Base-by-base conservation (phyloP, 208 protist genomes). In the Trypanosoma theileri region DNA sequence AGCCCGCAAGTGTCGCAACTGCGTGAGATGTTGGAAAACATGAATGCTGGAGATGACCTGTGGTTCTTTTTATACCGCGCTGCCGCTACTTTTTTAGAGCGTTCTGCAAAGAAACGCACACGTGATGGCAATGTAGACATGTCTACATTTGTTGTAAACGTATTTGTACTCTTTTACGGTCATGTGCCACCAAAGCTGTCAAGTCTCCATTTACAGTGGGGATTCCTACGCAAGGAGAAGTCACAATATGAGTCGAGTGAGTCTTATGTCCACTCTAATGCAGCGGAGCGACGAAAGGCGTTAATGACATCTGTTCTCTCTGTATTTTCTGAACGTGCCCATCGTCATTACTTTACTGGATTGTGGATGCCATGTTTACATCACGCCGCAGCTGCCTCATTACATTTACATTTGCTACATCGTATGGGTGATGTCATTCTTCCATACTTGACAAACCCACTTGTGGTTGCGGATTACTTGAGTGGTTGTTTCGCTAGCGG, bases 391-490 rank as follows among this genome's bases (percentile, higher is more conserved):
- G 70, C 82, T 14, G 79, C 80, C 4, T 69, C 81, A 21, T 71
- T 94, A 13, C 88, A 95, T 58, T 60, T 95, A 24, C 87, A 93
- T 48, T 48, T 97, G n/a, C 78, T 97, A 48, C 71, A 95, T 63
- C 74, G 82, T n/a, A 79, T 95, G 4, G 87, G 79, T 7, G 75
- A 78, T 13, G 69, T 86, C 10, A 80, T 97, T 41, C 69, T 97
- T 41, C 88, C 85, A 2, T 52, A 86, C 56, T 74, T 97, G 46
- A 94, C 89, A 1, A 94, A 91, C 64, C 92, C 92, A 9, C 73
- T 97, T 17, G 80, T 95, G 17, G 55, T 96, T 17, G 79, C 89
- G 4, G 92, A 97, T 65, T 96, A 95, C 64, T 76, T 97, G 28
- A 91, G 77, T 28, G 85, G 75, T 1, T 92, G 89, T 73, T 97